phyloP scores from a whole-genome alignment of 441 rosid species.

The Pelargonium myrrhifolium region DNA sequence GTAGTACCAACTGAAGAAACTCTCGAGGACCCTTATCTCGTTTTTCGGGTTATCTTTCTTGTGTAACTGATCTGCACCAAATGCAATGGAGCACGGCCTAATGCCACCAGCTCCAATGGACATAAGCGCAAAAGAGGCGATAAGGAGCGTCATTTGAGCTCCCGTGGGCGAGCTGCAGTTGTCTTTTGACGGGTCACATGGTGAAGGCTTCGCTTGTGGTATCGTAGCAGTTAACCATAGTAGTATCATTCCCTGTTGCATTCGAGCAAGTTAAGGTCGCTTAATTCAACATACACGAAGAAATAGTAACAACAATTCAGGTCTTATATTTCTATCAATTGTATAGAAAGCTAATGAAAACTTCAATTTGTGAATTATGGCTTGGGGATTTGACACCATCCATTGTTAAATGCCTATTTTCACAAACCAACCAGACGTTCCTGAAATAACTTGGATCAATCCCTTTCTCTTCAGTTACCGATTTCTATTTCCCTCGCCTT shows the following conservation, averaged over 20 bases:
- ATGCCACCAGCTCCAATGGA: slow-evolving; percentile 86
- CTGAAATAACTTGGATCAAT: too few relatives aligned
- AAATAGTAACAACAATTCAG: too few relatives aligned
- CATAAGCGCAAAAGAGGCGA: slow-evolving; percentile 54
- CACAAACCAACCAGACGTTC: too few relatives aligned
- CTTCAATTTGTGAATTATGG: too few relatives aligned
- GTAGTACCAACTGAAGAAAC: slow-evolving; percentile 89
- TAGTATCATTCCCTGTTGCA: slow-evolving; percentile 52
- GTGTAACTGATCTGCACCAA: slow-evolving; percentile 83
- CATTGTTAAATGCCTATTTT: too few relatives aligned
- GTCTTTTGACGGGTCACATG: slow-evolving; percentile 28
- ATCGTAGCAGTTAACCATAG: slow-evolving; percentile 76
- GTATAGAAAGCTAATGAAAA: too few relatives aligned
- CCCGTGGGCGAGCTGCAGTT: slow-evolving; percentile 45
- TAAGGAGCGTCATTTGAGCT: slow-evolving; percentile 44
- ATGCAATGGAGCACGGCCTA: slow-evolving; percentile 86
- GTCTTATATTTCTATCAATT: too few relatives aligned
- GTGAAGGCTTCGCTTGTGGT: slow-evolving; percentile 51
- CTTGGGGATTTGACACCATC: too few relatives aligned
- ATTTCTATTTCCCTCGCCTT: too few relatives aligned
- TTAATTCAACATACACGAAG: not conserved
- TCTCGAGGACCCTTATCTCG: slow-evolving; percentile 51
- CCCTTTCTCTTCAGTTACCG: too few relatives aligned
- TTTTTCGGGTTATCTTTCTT: slow-evolving; percentile 58
- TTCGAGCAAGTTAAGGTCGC: not conserved